These are phyloP conservation scores for Ganoderma sinense DNA, from an alignment of 1,284 basidiomycete genomes.

Conservation along the genomic window DNA sequence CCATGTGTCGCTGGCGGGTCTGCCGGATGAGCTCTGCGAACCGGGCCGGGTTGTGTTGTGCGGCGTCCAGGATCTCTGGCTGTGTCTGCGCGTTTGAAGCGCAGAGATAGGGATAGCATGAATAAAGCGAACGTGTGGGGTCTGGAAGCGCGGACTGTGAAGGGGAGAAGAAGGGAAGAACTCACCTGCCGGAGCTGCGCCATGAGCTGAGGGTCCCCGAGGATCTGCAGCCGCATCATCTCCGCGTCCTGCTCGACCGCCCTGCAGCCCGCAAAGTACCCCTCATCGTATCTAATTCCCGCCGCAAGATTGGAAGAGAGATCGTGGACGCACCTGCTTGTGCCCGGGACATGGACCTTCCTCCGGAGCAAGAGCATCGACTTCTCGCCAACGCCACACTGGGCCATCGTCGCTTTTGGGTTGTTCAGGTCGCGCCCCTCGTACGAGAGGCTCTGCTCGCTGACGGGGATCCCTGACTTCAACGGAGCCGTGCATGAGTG, in stretches of 20 bases:
- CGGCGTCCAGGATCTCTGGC: constrained; percentile 83
- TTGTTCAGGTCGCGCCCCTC: constrained; percentile 70
- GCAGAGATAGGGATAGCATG: background rate
- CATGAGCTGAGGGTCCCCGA: constrained; percentile 87
- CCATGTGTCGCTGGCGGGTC: constrained; percentile 63
- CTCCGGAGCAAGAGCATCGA: constrained; percentile 75
- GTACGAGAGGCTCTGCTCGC: constrained; percentile 76
- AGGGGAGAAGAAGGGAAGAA: constrained; percentile 1
- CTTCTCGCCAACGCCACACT: constrained; percentile 65
- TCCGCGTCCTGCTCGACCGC: constrained; percentile 83
- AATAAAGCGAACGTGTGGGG: background rate
- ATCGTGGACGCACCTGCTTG: constrained; percentile 60
- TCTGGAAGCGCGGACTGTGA: background rate
- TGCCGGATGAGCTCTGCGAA: constrained; percentile 81
- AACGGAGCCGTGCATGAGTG: background rate
- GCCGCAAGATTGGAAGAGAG: too few relatives aligned
- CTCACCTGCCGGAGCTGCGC: constrained; percentile 74
- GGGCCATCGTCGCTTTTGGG: constrained; percentile 70
- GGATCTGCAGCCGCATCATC: constrained; percentile 87
- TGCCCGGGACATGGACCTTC: constrained; percentile 65
- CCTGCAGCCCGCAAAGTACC: constrained; percentile 42
- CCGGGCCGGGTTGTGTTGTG: constrained; percentile 67
- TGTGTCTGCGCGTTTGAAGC: constrained; percentile 57
- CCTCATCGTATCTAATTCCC: background rate
- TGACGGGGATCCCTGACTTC: constrained; percentile 71